Percentiles rank a stretch among this genome's conserved stretches.
phyloP scores from a whole-genome alignment of 2,329 filamentous ascomycete species.

The Neofusicoccum cordaticola region DNA sequence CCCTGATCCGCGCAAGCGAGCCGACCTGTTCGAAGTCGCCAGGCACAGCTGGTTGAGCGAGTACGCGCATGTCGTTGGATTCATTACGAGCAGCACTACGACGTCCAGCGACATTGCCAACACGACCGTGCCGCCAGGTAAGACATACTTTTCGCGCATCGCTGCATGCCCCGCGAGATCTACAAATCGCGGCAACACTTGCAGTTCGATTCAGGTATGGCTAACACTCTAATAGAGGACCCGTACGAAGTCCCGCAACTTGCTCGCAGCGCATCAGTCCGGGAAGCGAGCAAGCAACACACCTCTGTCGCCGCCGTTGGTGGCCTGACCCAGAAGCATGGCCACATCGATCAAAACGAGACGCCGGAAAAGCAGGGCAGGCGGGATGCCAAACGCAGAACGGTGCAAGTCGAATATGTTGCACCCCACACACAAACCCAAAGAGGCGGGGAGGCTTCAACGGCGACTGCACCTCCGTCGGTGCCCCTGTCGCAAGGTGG shows the following conservation, averaged over 20 bases:
- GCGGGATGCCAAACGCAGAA: slow-evolving; percentile 86
- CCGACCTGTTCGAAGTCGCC: slow-evolving; percentile 94
- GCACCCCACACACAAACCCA: slow-evolving; percentile 83
- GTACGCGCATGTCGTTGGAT: slow-evolving; percentile 92
- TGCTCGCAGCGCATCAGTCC: slow-evolving; percentile 85
- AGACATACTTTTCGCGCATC: slow-evolving; percentile 22
- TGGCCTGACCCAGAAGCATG: slow-evolving; percentile 70
- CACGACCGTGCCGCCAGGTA: slow-evolving; percentile 64
- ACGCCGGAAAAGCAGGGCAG: slow-evolving; percentile 63
- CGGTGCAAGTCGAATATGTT: slow-evolving; percentile 97
- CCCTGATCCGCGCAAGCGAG: slow-evolving; percentile 88
- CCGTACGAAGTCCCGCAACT: slow-evolving; percentile 61
- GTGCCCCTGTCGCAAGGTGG: slow-evolving; percentile 26
- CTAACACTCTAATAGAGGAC: slow-evolving; percentile 41
- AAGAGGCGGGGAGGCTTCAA: slow-evolving; percentile 57
- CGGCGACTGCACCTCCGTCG: slow-evolving; percentile 19
- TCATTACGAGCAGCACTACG: slow-evolving; percentile 94
- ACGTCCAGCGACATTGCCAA: slow-evolving; percentile 81
- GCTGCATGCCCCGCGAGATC: neutral
- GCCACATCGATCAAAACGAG: slow-evolving; percentile 67
- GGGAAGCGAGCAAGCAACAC: slow-evolving; percentile 73
- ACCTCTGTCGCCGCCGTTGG: slow-evolving; percentile 47
- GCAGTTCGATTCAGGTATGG: slow-evolving; percentile 15
- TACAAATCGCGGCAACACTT: neutral
- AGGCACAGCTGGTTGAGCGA: slow-evolving; percentile 98